Conservation (phyloP, 177 flowering plant species). For the Tripterygium wilfordii region DNA sequence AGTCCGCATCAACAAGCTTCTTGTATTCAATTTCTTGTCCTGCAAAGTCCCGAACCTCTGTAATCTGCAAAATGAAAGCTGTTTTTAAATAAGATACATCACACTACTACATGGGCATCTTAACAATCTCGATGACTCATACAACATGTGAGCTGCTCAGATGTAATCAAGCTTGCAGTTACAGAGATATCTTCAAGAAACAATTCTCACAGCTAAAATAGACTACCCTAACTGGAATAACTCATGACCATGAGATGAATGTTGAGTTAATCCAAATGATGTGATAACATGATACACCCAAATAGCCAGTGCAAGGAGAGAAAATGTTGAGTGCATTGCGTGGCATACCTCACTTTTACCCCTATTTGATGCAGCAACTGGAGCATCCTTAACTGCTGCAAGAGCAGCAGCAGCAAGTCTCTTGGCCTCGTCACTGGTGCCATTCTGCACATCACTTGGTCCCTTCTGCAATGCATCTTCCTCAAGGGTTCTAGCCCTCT, state of each 20-base stretch:
- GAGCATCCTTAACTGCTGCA: conserved; percentile 66
- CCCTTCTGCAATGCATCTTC: conserved; percentile 22
- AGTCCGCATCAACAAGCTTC: conserved; percentile 72
- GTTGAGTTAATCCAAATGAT: too few relatives aligned
- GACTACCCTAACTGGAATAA: background rate
- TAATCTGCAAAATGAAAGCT: conserved; percentile 39
- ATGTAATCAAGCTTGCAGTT: too few relatives aligned
- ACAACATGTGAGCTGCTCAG: too few relatives aligned
- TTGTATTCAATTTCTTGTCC: conserved; percentile 76
- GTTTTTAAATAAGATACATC: too few relatives aligned
- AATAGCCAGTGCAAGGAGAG: too few relatives aligned
- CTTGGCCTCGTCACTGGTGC: conserved; percentile 56
- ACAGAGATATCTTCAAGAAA: too few relatives aligned
- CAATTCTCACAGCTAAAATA: too few relatives aligned
- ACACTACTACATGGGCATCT: too few relatives aligned
- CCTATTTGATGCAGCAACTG: conserved; percentile 39
- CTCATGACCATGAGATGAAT: too few relatives aligned
- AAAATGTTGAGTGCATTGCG: too few relatives aligned
- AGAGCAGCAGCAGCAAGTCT: conserved; percentile 88
- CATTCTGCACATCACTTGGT: conserved; percentile 25
- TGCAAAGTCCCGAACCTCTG: conserved; percentile 88
- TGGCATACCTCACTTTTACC: conserved; percentile 79
- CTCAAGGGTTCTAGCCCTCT: conserved; percentile 21
- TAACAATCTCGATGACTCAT: too few relatives aligned
- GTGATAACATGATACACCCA: too few relatives aligned